Base-by-base conservation (phyloP, 768 basidiomycete genomes). In the Tulasnella sp. region DNA sequence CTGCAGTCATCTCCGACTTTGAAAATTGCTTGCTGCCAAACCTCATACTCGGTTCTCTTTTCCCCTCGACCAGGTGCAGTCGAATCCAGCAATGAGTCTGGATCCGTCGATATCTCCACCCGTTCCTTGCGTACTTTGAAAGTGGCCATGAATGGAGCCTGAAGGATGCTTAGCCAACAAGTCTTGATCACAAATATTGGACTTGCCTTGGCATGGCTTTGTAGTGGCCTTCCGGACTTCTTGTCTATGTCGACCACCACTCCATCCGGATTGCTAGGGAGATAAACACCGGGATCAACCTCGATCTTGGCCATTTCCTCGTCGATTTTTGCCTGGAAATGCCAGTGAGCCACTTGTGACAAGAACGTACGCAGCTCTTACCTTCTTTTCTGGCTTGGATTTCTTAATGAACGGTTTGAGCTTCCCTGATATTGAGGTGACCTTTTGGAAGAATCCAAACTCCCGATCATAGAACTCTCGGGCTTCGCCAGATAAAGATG, bases 131-230 rank as follows among this genome's bases (percentile, higher is more conserved):
- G 77, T 20, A 99, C 95, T 71, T 93, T 95, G 74, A 99, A 99
- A 0, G 93, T 96, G 0, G 95, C 95, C 95, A 99, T 98, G 70
- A 99, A 99, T 0, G 95, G 95, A 8, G 95, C 92, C 91, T 96
- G 53, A 2, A n/a, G 28, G 31, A 37, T 31, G 8, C 34, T 9
- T 16, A 16, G 25, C 15, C 31, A 10, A 19, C 8, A 2, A n/a
- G 13, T n/a, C 3, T 29, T 24, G 19, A 20, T 27, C 1, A 15
- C 3, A 19, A 25, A 13, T 27, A 32, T 24, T 40, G 24, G 3
- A 16, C 65, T 35, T 45, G 88, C 92, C 74, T 99, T 99, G 10
- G 95, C 95, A 59, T 99, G 95, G 62, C 87, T 91, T 65, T 99
- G 95, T 24, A 99, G 69, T 0, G 95, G 95, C 25, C 93, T 73